Evolutionary conservation across 1,139 yeast genomes (phyloP).

Genomic region (Diutina scorzettiae): DNA sequence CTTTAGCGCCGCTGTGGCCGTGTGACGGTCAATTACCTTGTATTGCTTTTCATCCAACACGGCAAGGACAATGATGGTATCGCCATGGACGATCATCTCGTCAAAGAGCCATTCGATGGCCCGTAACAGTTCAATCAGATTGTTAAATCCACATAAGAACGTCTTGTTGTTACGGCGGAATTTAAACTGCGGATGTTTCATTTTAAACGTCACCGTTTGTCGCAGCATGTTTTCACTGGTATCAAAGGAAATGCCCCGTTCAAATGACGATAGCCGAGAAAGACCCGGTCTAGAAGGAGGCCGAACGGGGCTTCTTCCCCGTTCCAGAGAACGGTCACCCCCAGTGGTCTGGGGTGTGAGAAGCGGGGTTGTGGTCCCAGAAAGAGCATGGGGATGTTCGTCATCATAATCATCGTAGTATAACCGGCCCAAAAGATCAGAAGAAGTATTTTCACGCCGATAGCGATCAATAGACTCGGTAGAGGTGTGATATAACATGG

Average conservation of each 20-base stretch:
- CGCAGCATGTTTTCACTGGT: conserved; percentile 28
- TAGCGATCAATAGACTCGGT: conserved; percentile 31
- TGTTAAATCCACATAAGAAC: conserved; percentile 49
- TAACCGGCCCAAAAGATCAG: conserved; percentile 31
- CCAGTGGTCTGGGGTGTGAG: not conserved
- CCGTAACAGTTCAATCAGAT: conserved; percentile 41
- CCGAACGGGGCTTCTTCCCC: no score
- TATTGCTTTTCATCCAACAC: conserved; percentile 38
- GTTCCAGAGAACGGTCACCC: no score
- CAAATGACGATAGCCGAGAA: conserved; percentile 1
- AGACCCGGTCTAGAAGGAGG: not conserved
- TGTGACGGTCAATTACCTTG: conserved; percentile 17
- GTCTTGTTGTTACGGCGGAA: conserved; percentile 50
- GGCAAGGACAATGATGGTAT: conserved; percentile 48
- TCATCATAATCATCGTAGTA: conserved; percentile 30
- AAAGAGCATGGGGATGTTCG: not conserved
- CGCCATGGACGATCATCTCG: conserved; percentile 52
- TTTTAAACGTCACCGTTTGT: conserved; percentile 39
- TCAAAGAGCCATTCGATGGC: conserved; percentile 61
- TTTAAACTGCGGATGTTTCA: conserved; percentile 43
- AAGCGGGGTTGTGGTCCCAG: conserved; percentile 1
- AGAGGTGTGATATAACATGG: conserved; percentile 28
- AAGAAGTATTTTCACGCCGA: conserved; percentile 25
- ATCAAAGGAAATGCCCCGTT: conserved; percentile 41
- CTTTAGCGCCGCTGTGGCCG: conserved; percentile 22